Percentiles rank a stretch among this genome's conserved stretches.
phyloP scores from a whole-genome alignment of 352 stramenopile species.

The Thraustochytrium sp. region DNA sequence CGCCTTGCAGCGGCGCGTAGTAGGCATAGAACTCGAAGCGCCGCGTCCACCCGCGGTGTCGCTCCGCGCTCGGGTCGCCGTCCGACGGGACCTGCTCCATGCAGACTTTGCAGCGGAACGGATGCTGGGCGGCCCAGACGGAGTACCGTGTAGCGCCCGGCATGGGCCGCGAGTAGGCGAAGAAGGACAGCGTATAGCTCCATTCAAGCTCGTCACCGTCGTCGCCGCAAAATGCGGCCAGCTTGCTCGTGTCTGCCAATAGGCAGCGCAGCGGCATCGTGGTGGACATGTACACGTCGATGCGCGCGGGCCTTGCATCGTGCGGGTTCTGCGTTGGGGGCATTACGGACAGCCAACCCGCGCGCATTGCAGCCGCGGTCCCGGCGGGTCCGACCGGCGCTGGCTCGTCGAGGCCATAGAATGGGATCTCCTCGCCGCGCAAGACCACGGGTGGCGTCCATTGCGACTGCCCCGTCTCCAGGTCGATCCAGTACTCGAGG shows the following conservation, averaged over 20 bases:
- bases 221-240: background rate
- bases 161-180: background rate
- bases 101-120: conserved; percentile 26
- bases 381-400: background rate
- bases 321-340: background rate
- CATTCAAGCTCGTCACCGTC: background rate
- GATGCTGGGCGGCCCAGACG: background rate
- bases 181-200: background rate
- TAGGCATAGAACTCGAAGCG: background rate
- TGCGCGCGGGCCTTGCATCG: background rate
- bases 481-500: conserved; percentile 22
- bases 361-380: background rate
- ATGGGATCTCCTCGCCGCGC: background rate
- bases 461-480: background rate
- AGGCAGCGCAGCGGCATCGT: background rate
- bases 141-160: background rate
- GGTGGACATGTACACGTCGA: conserved; percentile 5
- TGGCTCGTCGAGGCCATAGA: background rate
- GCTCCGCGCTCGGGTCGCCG: background rate
- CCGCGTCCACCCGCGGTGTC: background rate
- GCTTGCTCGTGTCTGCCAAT: background rate
- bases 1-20: background rate
- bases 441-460: background rate
- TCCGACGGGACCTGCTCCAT: background rate
- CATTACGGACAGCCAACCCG: background rate